Conservation (phyloP, 345 rosid genomes). For the Boechera divaricarpa region DNA sequence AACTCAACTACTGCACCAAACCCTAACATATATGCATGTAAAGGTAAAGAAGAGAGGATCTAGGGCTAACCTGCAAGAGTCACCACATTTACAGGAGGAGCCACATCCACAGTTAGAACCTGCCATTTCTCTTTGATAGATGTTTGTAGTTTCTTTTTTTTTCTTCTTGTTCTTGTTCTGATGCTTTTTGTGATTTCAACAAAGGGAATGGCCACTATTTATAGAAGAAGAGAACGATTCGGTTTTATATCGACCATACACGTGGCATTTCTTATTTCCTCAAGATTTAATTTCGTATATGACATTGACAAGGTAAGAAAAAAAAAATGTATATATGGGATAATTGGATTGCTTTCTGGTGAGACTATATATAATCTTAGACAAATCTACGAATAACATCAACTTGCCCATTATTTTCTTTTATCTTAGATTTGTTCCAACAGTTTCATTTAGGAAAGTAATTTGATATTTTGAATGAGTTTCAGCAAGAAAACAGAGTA, state of each 20-base stretch:
- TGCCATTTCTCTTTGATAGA: constrained; percentile 38
- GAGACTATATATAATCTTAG: neutral
- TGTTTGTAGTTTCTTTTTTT: neutral
- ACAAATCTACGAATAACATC: constrained; percentile 4
- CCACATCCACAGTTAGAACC: constrained; percentile 53
- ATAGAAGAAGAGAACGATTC: constrained; percentile 29
- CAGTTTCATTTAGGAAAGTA: neutral
- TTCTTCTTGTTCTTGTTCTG: constrained; percentile 4
- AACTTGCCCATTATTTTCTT: constrained; percentile 1
- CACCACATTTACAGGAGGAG: constrained; percentile 52
- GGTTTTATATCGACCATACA: constrained; percentile 31
- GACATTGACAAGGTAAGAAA: neutral
- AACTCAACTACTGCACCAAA: neutral
- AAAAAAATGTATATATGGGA: neutral
- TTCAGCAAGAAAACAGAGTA: neutral
- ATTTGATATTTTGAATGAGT: neutral
- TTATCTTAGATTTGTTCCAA: neutral
- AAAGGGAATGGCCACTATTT: constrained; percentile 25
- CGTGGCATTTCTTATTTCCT: constrained; percentile 33
- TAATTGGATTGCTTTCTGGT: neutral
- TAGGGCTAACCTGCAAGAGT: constrained; percentile 45
- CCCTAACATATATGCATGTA: no score
- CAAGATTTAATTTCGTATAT: constrained; percentile 1
- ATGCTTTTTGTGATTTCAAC: constrained; percentile 32
- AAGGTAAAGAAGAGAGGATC: neutral